phyloP scores from a whole-genome alignment of 805 yeast species.

The Lachancea waltii region DNA sequence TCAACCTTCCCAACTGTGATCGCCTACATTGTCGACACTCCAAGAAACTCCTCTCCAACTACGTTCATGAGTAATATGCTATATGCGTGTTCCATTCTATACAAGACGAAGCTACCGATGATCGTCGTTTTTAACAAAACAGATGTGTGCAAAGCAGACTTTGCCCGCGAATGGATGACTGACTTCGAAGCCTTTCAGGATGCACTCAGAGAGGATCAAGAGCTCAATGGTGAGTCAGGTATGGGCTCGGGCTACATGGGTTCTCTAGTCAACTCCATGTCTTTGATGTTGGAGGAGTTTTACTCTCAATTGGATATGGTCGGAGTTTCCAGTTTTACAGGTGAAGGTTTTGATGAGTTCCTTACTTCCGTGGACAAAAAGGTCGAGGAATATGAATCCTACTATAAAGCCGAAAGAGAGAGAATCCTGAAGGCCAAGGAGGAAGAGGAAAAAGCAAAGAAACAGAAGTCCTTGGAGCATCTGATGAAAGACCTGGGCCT shows the following conservation, averaged over 20 bases:
- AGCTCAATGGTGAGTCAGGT: slow-evolving; percentile 50
- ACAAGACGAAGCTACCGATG: slow-evolving; percentile 95
- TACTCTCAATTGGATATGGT: slow-evolving; percentile 89
- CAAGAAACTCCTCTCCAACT: slow-evolving; percentile 88
- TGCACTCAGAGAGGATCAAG: slow-evolving; percentile 64
- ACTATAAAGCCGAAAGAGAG: slow-evolving; percentile 81
- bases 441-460: slow-evolving; percentile 63
- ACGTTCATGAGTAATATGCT: slow-evolving; percentile 98
- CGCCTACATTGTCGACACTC: slow-evolving; percentile 95
- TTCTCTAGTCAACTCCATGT: slow-evolving; percentile 89
- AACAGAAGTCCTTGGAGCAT: slow-evolving; percentile 61
- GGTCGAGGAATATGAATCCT: slow-evolving; percentile 79
- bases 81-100: slow-evolving; percentile 93
- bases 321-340: slow-evolving; percentile 89
- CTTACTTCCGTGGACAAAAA: slow-evolving; percentile 77
- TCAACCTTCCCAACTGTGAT: slow-evolving; percentile 92
- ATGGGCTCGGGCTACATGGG: slow-evolving; percentile 82
- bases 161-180: slow-evolving; percentile 95
- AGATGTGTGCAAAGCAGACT: slow-evolving; percentile 76
- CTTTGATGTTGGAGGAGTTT: slow-evolving; percentile 91
- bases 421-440: slow-evolving; percentile 69
- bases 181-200: slow-evolving; percentile 89
- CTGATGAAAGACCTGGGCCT: slow-evolving; percentile 86
- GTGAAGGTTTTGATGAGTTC: slow-evolving; percentile 90
- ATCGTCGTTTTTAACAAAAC: slow-evolving; percentile 92